These are phyloP conservation scores for Phoenix dactylifera DNA, from an alignment of 176 grass and related monocot species.

Conservation along the genomic window DNA sequence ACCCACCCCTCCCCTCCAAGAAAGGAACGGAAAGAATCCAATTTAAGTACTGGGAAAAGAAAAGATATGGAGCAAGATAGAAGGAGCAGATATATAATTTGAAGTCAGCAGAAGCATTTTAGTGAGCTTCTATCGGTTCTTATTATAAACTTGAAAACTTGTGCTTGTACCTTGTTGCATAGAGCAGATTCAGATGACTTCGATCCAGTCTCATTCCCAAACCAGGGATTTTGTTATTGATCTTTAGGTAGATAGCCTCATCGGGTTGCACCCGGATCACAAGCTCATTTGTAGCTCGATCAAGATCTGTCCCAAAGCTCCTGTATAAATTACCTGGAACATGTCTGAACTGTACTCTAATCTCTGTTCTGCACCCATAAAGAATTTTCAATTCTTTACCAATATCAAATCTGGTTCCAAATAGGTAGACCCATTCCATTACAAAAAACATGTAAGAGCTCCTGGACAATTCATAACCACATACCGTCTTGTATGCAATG, in stretches of 20 bases:
- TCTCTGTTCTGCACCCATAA: constrained; percentile 47
- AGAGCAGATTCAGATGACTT: constrained; percentile 93
- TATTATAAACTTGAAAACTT: background rate
- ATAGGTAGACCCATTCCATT: too few species aligned
- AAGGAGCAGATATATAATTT: too few species aligned
- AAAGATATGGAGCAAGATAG: too few species aligned
- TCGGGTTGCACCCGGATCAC: constrained; percentile 93
- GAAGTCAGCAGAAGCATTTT: too few species aligned
- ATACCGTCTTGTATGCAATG: constrained; percentile 20
- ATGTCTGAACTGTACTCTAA: constrained; percentile 93
- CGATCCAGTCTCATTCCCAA: constrained; percentile 83
- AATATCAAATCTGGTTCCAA: too few species aligned
- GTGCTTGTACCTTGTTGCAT: constrained; percentile 60
- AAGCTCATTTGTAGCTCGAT: constrained; percentile 82
- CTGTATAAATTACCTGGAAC: constrained; percentile 92
- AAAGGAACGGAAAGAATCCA: too few species aligned
- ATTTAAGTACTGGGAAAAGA: too few species aligned
- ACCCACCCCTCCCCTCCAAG: too few species aligned
- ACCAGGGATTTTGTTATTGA: constrained; percentile 95
- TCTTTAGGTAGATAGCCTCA: constrained; percentile 90
- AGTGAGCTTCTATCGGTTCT: background rate
- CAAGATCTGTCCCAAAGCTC: constrained; percentile 78
- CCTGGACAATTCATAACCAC: too few species aligned
- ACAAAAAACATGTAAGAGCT: too few species aligned
- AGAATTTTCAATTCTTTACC: too few species aligned